These are phyloP conservation scores for Globisporangium mamillatum DNA, from an alignment of 352 stramenopile genomes.

Conservation along the genomic window DNA sequence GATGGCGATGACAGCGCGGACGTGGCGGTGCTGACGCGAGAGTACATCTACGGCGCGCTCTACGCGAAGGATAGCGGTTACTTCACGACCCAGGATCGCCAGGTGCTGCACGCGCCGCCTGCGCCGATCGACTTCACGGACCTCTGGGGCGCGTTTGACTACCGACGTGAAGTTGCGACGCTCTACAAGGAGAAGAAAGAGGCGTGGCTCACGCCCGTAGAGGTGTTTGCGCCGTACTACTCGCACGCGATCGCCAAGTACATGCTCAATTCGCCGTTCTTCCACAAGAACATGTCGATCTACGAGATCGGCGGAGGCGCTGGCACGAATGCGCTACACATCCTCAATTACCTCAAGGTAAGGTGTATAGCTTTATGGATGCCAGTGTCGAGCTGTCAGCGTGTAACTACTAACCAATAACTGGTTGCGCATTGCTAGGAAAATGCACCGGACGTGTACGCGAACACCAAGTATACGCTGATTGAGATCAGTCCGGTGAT, in stretches of 20 bases:
- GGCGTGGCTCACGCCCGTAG: constrained; percentile 89
- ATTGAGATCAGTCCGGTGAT: constrained; percentile 89
- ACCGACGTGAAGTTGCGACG: constrained; percentile 54
- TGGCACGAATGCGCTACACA: constrained; percentile 87
- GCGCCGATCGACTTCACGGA: constrained; percentile 72
- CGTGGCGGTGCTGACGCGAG: constrained; percentile 53
- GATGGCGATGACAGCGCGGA: background rate
- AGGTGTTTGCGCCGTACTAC: constrained; percentile 88
- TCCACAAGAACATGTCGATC: constrained; percentile 55
- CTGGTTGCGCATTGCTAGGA: constrained; percentile 14
- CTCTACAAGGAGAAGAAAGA: constrained; percentile 70
- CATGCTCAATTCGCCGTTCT: constrained; percentile 78
- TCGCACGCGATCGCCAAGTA: constrained; percentile 86
- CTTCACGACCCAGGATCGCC: constrained; percentile 71
- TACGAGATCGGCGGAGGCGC: constrained; percentile 88
- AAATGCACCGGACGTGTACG: constrained; percentile 75
- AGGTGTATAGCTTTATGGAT: background rate
- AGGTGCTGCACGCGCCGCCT: constrained; percentile 68
- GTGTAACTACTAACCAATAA: background rate
- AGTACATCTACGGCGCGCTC: constrained; percentile 83
- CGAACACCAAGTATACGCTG: constrained; percentile 80
- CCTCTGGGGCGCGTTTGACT: constrained; percentile 74
- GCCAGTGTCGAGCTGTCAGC: background rate
- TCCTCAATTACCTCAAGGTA: constrained; percentile 83
- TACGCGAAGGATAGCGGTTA: constrained; percentile 80